Percentiles rank a stretch among this genome's conserved stretches.
Evolutionary conservation across 345 rosid genomes (phyloP).

Genomic region (Diplotaxis tenuifolia): DNA sequence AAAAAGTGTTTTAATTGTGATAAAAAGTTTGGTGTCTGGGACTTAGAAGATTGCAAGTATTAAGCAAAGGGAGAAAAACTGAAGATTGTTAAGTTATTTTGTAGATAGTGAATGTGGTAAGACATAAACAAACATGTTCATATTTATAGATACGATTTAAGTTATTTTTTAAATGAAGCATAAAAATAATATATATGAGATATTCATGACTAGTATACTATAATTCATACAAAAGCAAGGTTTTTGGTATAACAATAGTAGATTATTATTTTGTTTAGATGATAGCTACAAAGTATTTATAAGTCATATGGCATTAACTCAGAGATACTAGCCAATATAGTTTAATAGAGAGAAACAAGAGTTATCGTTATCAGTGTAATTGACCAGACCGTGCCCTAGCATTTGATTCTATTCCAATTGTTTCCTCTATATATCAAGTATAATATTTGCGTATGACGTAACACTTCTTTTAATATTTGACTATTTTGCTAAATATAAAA

Average conservation of each 20-base stretch:
- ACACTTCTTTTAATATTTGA: constrained; percentile 1
- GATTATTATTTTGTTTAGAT: not conserved
- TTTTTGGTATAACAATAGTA: not conserved
- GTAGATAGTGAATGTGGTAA: constrained; percentile 25
- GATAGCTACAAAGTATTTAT: constrained; percentile 9
- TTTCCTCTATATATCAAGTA: constrained; percentile 18
- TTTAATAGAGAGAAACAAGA: constrained; percentile 8
- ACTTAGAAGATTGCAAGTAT: constrained; percentile 12
- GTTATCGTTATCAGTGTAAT: constrained; percentile 16
- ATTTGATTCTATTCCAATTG: constrained; percentile 39
- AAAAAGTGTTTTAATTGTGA: not conserved
- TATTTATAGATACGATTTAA: constrained; percentile 26
- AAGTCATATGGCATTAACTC: not conserved
- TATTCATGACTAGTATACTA: not conserved
- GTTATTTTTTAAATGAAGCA: not conserved
- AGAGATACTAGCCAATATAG: constrained; percentile 9
- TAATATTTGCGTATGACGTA: constrained; percentile 13
- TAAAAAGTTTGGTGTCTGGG: constrained; percentile 1
- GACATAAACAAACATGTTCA: constrained; percentile 1
- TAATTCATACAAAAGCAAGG: not conserved
- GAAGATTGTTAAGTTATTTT: constrained; percentile 2
- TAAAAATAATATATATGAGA: not conserved
- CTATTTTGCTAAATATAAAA: too few species aligned
- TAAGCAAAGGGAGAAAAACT: constrained; percentile 14
- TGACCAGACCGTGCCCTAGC: constrained; percentile 36